A percentile compares a stretch with the other conserved stretches of the same genome.
Conservation (phyloP, 2,329 filamentous ascomycete genomes). For the Lasiodiplodia sp. region DNA sequence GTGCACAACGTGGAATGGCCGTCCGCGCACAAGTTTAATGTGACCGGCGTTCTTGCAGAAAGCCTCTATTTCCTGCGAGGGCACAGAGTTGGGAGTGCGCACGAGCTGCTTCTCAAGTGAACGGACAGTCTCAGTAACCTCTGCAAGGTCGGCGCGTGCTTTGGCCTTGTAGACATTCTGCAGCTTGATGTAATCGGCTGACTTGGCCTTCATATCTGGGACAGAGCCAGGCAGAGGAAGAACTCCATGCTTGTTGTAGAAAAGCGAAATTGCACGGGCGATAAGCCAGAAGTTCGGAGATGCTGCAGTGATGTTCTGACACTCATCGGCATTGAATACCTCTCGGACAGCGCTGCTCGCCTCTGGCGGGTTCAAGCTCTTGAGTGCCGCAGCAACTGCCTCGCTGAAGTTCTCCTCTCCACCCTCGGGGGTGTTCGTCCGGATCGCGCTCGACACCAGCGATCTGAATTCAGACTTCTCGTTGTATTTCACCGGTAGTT, state of each 20-base stretch:
- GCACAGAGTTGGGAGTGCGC: constrained; percentile 57
- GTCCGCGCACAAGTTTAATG: constrained; percentile 82
- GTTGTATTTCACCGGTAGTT: constrained; percentile 75
- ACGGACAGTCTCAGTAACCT: constrained; percentile 74
- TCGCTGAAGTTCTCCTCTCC: constrained; percentile 98
- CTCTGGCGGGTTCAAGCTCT: constrained; percentile 75
- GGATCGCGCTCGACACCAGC: constrained; percentile 70
- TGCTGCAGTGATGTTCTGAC: constrained; percentile 52
- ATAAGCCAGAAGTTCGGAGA: constrained; percentile 87
- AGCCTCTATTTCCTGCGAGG: constrained; percentile 78
- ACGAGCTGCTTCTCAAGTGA: constrained; percentile 60
- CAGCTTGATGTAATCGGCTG: constrained; percentile 84
- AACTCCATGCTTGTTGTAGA: constrained; percentile 74
- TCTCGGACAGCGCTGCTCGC: constrained; percentile 75
- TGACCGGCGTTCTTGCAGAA: constrained; percentile 97
- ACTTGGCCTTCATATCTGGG: constrained; percentile 98
- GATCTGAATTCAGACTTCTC: constrained; percentile 87
- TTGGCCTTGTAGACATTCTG: constrained; percentile 94
- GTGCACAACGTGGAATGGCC: constrained; percentile 58
- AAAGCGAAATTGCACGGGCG: constrained; percentile 77
- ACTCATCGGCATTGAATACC: constrained; percentile 77
- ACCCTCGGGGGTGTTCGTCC: constrained; percentile 78
- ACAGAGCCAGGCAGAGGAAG: constrained; percentile 86
- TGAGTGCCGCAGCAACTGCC: constrained; percentile 84
- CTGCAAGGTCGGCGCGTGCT: constrained; percentile 77